These are phyloP conservation scores for Recurvomyces mirabilis DNA, from an alignment of 495 filamentous ascomycete species.

Conservation along the genomic window DNA sequence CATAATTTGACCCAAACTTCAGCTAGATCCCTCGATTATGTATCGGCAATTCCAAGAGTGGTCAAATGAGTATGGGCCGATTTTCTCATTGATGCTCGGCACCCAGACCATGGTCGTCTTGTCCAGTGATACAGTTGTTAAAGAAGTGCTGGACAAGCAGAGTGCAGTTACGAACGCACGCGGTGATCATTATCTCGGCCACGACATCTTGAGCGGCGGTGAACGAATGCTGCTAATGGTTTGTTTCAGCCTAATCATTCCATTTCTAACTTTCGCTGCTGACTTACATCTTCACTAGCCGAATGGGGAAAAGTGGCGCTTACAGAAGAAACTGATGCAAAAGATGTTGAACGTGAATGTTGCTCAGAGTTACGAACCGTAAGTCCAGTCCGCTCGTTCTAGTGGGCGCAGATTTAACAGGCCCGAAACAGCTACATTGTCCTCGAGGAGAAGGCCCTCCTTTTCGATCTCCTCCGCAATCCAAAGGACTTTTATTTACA, in stretches of 20 bases:
- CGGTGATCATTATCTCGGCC: conserved; percentile 35
- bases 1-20: conserved; percentile 8
- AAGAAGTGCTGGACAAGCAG: conserved; percentile 37
- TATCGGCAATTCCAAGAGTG: conserved; percentile 36
- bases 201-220: conserved; percentile 30
- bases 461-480: conserved; percentile 33
- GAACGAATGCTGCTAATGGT: conserved; percentile 38
- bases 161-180: conserved; percentile 36
- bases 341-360: conserved; percentile 35
- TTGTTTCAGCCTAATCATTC: too few species aligned
- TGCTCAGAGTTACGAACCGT: conserved; percentile 35
- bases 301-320: neutral
- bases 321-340: conserved; percentile 36
- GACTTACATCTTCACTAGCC: too few species aligned
- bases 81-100: conserved; percentile 17
- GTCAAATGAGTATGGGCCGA: conserved; percentile 33
- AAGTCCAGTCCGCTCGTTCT: too few species aligned
- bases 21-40: conserved; percentile 30
- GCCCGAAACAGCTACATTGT: too few species aligned
- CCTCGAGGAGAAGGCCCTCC: conserved; percentile 41
- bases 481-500: conserved; percentile 36
- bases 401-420: too few species aligned
- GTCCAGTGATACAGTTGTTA: conserved; percentile 28
- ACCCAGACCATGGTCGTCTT: conserved; percentile 32
- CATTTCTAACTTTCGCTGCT: too few species aligned